phyloP scores from a whole-genome alignment of 768 basidiomycete genomes.

The Lentinus tigrinus region DNA sequence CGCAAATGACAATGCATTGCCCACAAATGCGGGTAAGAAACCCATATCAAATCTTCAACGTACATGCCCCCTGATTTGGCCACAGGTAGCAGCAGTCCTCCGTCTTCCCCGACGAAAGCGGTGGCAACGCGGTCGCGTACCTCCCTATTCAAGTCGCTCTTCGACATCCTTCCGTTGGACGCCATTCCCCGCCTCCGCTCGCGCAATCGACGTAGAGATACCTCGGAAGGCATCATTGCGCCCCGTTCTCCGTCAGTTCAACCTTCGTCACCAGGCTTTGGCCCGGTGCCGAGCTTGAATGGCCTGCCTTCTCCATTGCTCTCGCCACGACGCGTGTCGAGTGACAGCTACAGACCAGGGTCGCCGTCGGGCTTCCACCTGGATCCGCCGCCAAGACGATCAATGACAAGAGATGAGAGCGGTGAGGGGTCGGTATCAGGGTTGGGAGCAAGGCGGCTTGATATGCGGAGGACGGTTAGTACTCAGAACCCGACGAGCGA shows the following conservation, averaged over 20 bases:
- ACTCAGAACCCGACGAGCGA: neutral
- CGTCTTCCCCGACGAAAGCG: conserved; percentile 10
- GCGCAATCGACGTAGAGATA: conserved; percentile 41
- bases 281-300: conserved; percentile 15
- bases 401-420: conserved; percentile 1
- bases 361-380: conserved; percentile 32
- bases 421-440: neutral
- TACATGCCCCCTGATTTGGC: neutral
- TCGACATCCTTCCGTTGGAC: conserved; percentile 43
- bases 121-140: conserved; percentile 41
- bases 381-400: conserved; percentile 40
- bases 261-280: conserved; percentile 20
- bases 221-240: conserved; percentile 70
- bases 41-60: neutral
- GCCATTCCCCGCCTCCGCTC: conserved; percentile 44
- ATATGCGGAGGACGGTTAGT: conserved; percentile 23
- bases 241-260: conserved; percentile 43
- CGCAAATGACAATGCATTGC: conserved; percentile 95
- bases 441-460: conserved; percentile 11
- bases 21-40: conserved; percentile 55
- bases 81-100: neutral
- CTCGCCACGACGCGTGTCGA: conserved; percentile 21
- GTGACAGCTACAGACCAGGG: conserved; percentile 14
- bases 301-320: conserved; percentile 22
- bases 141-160: conserved; percentile 69